phyloP scores from a whole-genome alignment of 2,329 filamentous ascomycete genomes.

The Fusarium sp. region DNA sequence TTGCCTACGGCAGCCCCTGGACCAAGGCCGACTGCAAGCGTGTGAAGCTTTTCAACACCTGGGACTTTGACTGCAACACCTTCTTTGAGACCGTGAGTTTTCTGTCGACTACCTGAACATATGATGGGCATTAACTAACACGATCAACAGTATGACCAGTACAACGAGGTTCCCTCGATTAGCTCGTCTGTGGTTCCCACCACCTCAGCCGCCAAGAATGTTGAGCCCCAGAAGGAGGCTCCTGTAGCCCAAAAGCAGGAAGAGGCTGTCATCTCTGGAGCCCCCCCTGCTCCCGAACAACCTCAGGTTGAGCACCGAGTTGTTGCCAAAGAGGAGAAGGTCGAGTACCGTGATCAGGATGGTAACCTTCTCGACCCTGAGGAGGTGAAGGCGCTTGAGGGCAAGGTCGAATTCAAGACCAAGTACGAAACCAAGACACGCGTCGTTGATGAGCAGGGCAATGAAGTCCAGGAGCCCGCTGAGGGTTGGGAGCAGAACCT shows the following conservation, averaged over 20 bases:
- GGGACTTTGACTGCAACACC: conserved; percentile 99
- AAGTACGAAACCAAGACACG: conserved; percentile 95
- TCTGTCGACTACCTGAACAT: not conserved
- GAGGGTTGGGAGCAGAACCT: conserved; percentile 53
- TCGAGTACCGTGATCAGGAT: conserved; percentile 95
- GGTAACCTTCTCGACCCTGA: conserved; percentile 88
- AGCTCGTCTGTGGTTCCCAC: conserved; percentile 46
- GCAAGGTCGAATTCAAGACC: conserved; percentile 95
- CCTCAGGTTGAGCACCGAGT: conserved; percentile 60
- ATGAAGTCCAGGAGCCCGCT: conserved; percentile 70
- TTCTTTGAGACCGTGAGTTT: conserved; percentile 86
- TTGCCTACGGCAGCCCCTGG: conserved; percentile 95
- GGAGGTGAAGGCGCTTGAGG: conserved; percentile 84
- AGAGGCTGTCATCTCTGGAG: conserved; percentile 57
- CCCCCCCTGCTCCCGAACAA: conserved; percentile 52
- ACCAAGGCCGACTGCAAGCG: conserved; percentile 87
- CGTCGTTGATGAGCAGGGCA: conserved; percentile 81
- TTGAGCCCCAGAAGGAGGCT: conserved; percentile 39
- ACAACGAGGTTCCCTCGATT: conserved; percentile 46
- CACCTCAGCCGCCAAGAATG: conserved; percentile 42
- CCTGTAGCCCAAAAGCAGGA: conserved; percentile 42
- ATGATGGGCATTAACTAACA: conserved; percentile 29
- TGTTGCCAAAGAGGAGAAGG: conserved; percentile 75
- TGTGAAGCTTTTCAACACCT: conserved; percentile 86
- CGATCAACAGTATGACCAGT: conserved; percentile 60